Conservation (phyloP, 192 early-diverging fungal genomes). For the Jimgerdemannia lactiflua region DNA sequence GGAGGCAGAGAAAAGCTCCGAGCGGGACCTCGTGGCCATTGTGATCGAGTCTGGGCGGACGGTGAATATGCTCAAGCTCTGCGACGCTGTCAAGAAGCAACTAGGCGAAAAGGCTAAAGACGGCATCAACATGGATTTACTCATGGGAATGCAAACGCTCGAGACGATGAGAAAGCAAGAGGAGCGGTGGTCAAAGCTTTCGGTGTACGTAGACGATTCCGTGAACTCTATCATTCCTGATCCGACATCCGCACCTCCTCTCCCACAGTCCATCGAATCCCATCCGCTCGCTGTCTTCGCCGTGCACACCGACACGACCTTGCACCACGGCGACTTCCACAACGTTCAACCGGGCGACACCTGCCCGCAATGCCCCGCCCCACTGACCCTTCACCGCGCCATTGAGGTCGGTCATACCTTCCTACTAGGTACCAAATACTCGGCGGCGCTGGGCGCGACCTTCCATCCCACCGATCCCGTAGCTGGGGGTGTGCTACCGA, state of each 20-base stretch:
- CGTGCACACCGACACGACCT: background rate
- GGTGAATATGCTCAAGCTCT: conserved; percentile 15
- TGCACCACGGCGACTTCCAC: conserved; percentile 37
- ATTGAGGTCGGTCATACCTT: conserved; percentile 93
- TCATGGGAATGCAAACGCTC: background rate
- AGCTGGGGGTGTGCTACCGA: conserved; percentile 33
- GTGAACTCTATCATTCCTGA: background rate
- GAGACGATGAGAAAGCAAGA: background rate
- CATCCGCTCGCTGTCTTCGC: too few species aligned
- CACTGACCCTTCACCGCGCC: conserved; percentile 43
- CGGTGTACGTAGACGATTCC: background rate
- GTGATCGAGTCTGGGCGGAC: conserved; percentile 10
- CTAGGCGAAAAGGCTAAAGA: conserved; percentile 19
- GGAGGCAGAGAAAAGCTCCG: background rate
- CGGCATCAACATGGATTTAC: background rate
- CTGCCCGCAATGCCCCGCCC: conserved; percentile 39
- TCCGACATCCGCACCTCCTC: background rate
- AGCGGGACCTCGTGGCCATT: background rate
- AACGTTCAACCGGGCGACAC: conserved; percentile 44
- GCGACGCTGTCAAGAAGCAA: conserved; percentile 18
- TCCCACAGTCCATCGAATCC: too few species aligned
- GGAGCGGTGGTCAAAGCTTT: background rate
- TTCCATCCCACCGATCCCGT: conserved; percentile 27
- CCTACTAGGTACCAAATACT: conserved; percentile 88
- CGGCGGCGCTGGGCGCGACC: conserved; percentile 59